Percentiles rank a stretch among this genome's conserved stretches.
These are phyloP conservation scores for Tylopilus sp. DNA, from an alignment of 1,284 basidiomycete genomes.

Conservation along the genomic window DNA sequence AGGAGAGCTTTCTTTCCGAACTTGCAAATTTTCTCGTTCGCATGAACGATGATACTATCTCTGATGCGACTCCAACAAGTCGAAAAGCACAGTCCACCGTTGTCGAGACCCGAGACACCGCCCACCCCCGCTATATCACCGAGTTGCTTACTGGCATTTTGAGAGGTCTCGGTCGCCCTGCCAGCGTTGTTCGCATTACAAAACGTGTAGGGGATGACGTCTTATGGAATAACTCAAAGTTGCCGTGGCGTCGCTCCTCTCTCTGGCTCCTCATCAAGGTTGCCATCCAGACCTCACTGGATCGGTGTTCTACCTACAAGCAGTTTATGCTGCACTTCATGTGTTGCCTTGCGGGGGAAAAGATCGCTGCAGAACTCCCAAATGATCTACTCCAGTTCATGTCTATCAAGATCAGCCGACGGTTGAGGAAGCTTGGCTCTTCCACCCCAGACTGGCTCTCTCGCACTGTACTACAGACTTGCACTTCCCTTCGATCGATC, in stretches of 20 bases:
- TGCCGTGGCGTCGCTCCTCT: constrained; percentile 37
- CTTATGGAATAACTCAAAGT: constrained; percentile 23
- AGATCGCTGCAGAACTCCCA: neutral
- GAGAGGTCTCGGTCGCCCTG: constrained; percentile 22
- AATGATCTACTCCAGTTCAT: neutral
- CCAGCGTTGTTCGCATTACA: neutral
- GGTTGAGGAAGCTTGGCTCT: neutral
- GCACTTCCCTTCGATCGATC: constrained; percentile 1
- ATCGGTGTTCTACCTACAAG: constrained; percentile 38
- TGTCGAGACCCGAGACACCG: constrained; percentile 17
- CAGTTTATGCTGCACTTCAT: constrained; percentile 40
- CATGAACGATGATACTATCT: constrained; percentile 28
- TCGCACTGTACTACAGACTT: neutral
- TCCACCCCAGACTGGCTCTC: constrained; percentile 1
- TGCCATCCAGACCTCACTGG: constrained; percentile 40
- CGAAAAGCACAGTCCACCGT: neutral
- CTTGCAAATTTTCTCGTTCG: constrained; percentile 30
- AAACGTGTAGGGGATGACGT: constrained; percentile 32
- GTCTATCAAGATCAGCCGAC: neutral
- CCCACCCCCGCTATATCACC: constrained; percentile 36
- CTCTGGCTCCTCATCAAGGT: constrained; percentile 38
- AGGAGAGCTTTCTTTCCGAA: constrained; percentile 23
- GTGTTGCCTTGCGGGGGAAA: constrained; percentile 17
- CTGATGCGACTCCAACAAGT: constrained; percentile 6
- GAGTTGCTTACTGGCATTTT: constrained; percentile 36